Evolutionary conservation across 1,139 yeast species (phyloP).

Genomic region (Yamadazyma dushanensis): DNA sequence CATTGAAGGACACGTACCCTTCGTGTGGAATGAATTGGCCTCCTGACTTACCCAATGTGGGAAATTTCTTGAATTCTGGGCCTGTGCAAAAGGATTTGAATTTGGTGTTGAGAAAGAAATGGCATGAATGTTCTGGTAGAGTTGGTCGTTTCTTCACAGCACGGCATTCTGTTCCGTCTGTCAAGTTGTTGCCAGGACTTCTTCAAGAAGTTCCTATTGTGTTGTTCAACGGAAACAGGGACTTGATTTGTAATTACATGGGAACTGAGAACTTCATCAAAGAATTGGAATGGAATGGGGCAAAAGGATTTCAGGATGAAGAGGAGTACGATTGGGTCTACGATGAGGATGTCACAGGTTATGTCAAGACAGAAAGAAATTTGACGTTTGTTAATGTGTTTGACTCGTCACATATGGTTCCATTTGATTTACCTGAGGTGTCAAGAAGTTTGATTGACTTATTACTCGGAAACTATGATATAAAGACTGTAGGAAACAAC

Average conservation of each 20-base stretch:
- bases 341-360: slow-evolving; percentile 50
- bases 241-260: slow-evolving; percentile 79
- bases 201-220: slow-evolving; percentile 62
- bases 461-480: slow-evolving; percentile 35
- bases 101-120: slow-evolving; percentile 42
- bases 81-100: slow-evolving; percentile 64
- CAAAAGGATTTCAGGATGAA: slow-evolving; percentile 52
- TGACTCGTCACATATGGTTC: slow-evolving; percentile 93
- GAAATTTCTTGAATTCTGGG: slow-evolving; percentile 56
- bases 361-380: slow-evolving; percentile 58
- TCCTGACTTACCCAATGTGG: slow-evolving; percentile 57
- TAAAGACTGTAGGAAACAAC: slow-evolving; percentile 1
- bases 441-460: slow-evolving; percentile 70
- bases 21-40: slow-evolving; percentile 98
- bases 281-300: slow-evolving; percentile 68
- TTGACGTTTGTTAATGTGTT: slow-evolving; percentile 73
- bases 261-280: slow-evolving; percentile 72
- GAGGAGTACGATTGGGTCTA: slow-evolving; percentile 51
- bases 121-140: slow-evolving; percentile 75
- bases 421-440: slow-evolving; percentile 73
- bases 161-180: slow-evolving; percentile 56
- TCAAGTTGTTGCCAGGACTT: slow-evolving; percentile 63
- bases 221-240: slow-evolving; percentile 85
- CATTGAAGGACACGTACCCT: slow-evolving; percentile 71
- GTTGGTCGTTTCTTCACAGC: slow-evolving; percentile 60